Evolutionary conservation across 177 flowering plant genomes (phyloP).

Genomic region (Vitis hybrid): DNA sequence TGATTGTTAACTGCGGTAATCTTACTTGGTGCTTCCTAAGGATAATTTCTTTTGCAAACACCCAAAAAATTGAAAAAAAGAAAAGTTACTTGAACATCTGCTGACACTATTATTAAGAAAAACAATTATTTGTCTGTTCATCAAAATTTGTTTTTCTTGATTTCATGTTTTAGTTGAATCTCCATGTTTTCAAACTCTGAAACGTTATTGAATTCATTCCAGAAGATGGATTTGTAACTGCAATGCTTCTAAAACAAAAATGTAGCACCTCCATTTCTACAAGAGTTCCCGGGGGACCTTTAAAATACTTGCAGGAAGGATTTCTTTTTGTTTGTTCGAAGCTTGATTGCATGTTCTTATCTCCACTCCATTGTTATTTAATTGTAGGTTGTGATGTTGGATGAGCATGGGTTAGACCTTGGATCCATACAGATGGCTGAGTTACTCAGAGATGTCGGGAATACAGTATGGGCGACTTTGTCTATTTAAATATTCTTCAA

Average conservation of each 20-base stretch:
- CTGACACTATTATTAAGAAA: no score
- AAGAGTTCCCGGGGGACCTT: not conserved
- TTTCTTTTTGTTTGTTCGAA: not conserved
- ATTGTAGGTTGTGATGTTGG: slow-evolving; percentile 77
- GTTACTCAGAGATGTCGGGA: slow-evolving; percentile 72
- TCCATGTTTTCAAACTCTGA: not conserved
- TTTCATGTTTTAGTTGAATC: not conserved
- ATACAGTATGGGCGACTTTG: slow-evolving; percentile 38
- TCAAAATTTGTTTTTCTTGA: not conserved
- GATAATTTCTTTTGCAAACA: no score
- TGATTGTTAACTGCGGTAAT: not conserved
- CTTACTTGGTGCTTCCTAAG: not conserved
- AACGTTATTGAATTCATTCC: not conserved
- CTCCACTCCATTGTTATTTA: not conserved
- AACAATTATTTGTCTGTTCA: no score
- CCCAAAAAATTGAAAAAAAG: no score
- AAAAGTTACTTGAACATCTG: no score
- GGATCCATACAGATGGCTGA: slow-evolving; percentile 85
- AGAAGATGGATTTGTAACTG: not conserved
- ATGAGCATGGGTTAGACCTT: slow-evolving; percentile 74
- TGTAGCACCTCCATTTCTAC: not conserved
- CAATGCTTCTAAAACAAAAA: not conserved
- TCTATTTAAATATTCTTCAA: no score
- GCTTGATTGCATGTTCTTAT: not conserved
- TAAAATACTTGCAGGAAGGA: not conserved